Conservation (phyloP, 129 eudicot genomes). For the Rutidosis leptorrhynchoides region DNA sequence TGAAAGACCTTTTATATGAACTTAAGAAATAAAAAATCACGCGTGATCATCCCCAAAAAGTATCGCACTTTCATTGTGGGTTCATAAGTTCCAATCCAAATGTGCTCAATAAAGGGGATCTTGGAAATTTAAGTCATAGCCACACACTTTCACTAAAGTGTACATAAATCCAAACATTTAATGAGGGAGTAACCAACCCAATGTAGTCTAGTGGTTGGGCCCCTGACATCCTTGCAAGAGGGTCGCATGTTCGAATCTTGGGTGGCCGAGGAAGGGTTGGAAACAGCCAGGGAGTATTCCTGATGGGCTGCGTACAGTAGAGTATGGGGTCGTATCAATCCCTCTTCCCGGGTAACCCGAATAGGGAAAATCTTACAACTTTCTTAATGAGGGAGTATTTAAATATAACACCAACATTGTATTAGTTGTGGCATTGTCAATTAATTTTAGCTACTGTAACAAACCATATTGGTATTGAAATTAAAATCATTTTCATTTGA, state of each 20-base stretch:
- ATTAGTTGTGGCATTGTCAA: background rate
- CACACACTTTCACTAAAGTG: background rate
- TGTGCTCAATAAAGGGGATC: background rate
- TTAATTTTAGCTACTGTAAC: background rate
- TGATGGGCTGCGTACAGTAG: too few relatives aligned
- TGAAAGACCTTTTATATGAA: background rate
- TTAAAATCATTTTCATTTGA: conserved; percentile 1
- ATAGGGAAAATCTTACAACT: too few relatives aligned
- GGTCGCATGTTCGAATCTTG: too few relatives aligned
- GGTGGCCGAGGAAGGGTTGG: too few relatives aligned
- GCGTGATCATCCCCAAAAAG: background rate
- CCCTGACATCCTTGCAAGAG: too few relatives aligned
- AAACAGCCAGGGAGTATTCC: too few relatives aligned
- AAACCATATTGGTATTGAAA: background rate
- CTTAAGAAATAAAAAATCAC: background rate
- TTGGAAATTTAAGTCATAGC: background rate
- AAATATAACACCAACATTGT: background rate
- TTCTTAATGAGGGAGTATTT: background rate
- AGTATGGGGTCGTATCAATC: too few relatives aligned
- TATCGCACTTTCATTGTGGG: background rate
- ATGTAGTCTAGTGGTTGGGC: too few relatives aligned
- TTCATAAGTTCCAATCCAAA: background rate
- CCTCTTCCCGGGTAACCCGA: too few relatives aligned
- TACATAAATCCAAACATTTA: too few relatives aligned
- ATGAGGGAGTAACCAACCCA: too few relatives aligned